Evolutionary conservation across 2,329 filamentous ascomycete genomes (phyloP).

Genomic region (Diaporthe citriasiana): DNA sequence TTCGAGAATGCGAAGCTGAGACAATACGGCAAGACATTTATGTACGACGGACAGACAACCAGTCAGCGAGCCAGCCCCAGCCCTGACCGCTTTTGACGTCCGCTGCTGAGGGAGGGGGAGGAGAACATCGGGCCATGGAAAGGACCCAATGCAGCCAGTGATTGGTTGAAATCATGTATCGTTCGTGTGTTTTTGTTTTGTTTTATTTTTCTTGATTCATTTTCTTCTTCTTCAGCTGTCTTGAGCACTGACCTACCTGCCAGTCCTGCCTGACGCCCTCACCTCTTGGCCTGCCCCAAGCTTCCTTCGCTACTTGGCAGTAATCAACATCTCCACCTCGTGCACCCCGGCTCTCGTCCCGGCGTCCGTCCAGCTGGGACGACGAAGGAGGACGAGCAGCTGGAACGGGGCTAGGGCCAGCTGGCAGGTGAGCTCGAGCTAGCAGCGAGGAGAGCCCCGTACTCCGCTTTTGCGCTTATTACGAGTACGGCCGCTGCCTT

Average conservation of each 20-base stretch:
- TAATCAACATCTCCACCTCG: constrained; percentile 21
- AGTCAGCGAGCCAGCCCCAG: not conserved
- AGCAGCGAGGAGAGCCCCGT: not conserved
- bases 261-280: too few species aligned
- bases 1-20: constrained; percentile 27
- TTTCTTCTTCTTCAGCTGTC: constrained; percentile 11
- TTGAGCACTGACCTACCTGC: not conserved
- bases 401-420: constrained; percentile 18
- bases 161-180: not conserved
- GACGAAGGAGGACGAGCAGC: not conserved
- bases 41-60: not conserved
- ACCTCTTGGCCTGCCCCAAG: constrained; percentile 5
- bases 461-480: constrained; percentile 8
- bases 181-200: not conserved
- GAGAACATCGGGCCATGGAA: not conserved
- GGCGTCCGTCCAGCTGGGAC: not conserved
- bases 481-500: constrained; percentile 16
- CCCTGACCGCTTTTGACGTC: not conserved
- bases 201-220: not conserved
- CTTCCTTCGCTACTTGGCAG: constrained; percentile 28
- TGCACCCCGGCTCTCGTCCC: not conserved
- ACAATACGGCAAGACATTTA: constrained; percentile 20
- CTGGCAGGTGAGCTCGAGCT: constrained; percentile 25
- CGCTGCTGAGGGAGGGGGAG: not conserved
- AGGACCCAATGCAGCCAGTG: not conserved